These are phyloP conservation scores for Tylopilus felleus DNA, from an alignment of 768 basidiomycete species.

Conservation along the genomic window DNA sequence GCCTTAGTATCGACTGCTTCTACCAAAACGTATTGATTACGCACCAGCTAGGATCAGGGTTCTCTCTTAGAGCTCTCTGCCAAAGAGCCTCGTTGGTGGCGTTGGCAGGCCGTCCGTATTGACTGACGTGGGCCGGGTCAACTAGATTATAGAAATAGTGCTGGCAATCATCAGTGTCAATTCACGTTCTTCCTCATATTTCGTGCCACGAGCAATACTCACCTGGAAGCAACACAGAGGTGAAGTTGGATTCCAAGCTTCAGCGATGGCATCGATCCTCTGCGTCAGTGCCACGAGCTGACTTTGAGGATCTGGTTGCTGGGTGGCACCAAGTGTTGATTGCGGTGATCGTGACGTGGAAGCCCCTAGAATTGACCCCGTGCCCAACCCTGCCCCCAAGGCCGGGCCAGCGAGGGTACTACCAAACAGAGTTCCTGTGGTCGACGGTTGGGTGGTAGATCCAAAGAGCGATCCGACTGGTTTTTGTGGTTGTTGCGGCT, in stretches of 20 bases:
- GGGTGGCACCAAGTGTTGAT: slow-evolving; percentile 36
- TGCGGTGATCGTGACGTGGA: slow-evolving; percentile 33
- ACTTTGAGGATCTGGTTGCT: slow-evolving; percentile 57
- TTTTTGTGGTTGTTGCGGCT: slow-evolving; percentile 22
- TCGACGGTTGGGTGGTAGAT: slow-evolving; percentile 23
- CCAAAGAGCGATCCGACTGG: slow-evolving; percentile 30
- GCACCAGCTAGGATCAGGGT: slow-evolving; percentile 78
- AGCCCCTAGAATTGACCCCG: slow-evolving; percentile 30
- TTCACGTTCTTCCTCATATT: background rate
- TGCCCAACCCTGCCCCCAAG: slow-evolving; percentile 26
- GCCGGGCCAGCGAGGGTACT: slow-evolving; percentile 31
- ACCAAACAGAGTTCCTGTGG: slow-evolving; percentile 36
- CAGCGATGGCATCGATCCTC: slow-evolving; percentile 59
- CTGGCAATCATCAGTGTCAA: slow-evolving; percentile 34
- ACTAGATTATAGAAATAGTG: slow-evolving; percentile 85
- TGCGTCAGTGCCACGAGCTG: slow-evolving; percentile 54
- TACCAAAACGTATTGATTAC: background rate
- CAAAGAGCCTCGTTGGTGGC: slow-evolving; percentile 69
- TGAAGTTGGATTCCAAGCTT: slow-evolving; percentile 69
- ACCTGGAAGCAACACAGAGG: slow-evolving; percentile 81
- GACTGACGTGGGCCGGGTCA: slow-evolving; percentile 57
- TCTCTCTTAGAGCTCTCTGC: slow-evolving; percentile 77
- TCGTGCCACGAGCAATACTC: background rate
- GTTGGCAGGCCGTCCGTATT: slow-evolving; percentile 71
- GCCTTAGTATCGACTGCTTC: background rate